Percentiles rank a stretch among this genome's conserved stretches.
Conservation (phyloP, 257 asterid species). For the Ilex asprella region DNA sequence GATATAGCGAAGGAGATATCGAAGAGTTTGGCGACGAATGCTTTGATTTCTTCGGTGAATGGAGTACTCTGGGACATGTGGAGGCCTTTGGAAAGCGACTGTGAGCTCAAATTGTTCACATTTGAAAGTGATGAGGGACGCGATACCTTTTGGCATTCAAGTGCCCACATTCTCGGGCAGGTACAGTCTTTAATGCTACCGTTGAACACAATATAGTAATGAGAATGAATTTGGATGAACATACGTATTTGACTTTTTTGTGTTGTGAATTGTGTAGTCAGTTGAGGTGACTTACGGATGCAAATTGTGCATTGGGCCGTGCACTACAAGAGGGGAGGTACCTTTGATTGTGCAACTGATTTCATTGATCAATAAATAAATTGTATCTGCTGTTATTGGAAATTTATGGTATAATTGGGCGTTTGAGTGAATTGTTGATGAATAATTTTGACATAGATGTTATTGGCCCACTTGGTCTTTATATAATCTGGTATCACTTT, state of each 20-base stretch:
- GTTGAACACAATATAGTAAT: neutral
- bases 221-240: too few species aligned
- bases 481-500: too few species aligned
- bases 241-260: neutral
- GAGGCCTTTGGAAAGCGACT: slow-evolving; percentile 87
- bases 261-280: slow-evolving; percentile 32
- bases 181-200: slow-evolving; percentile 19
- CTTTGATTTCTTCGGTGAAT: slow-evolving; percentile 76
- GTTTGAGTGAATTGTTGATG: too few species aligned
- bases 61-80: slow-evolving; percentile 82
- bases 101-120: slow-evolving; percentile 67
- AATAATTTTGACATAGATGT: too few species aligned
- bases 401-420: too few species aligned
- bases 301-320: slow-evolving; percentile 83
- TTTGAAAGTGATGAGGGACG: slow-evolving; percentile 91
- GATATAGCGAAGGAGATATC: slow-evolving; percentile 94
- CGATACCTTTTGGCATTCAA: slow-evolving; percentile 97
- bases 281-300: slow-evolving; percentile 93
- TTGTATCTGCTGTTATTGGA: too few species aligned
- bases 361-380: too few species aligned
- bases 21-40: slow-evolving; percentile 80
- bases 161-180: slow-evolving; percentile 99
- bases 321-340: slow-evolving; percentile 96
- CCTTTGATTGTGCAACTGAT: neutral
- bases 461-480: too few species aligned